A percentile compares a stretch with the other conserved stretches of the same genome.
These are phyloP conservation scores for Aureobasidium sp. DNA, from an alignment of 2,329 filamentous ascomycete genomes.

Conservation along the genomic window DNA sequence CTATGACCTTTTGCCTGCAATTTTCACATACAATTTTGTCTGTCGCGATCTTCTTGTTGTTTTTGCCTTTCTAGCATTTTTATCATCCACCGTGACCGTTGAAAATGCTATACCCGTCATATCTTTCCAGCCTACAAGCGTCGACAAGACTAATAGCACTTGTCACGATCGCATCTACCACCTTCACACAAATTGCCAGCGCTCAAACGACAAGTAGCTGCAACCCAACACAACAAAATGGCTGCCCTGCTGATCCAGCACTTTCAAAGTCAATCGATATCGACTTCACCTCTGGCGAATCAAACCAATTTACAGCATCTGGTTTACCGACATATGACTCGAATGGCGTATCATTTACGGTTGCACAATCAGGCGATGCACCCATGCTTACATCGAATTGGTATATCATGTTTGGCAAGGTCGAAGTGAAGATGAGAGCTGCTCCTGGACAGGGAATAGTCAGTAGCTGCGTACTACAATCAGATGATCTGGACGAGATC, in stretches of 20 bases:
- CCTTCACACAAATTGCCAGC: constrained; percentile 33
- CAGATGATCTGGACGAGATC: constrained; percentile 89
- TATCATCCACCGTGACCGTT: not conserved
- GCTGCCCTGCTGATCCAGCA: constrained; percentile 69
- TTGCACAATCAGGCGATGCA: constrained; percentile 69
- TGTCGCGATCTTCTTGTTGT: constrained; percentile 7
- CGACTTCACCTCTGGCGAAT: constrained; percentile 72
- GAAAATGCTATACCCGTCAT: constrained; percentile 5
- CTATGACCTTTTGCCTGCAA: not conserved
- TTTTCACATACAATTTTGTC: not conserved
- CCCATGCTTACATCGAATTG: constrained; percentile 84
- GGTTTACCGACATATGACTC: constrained; percentile 65
- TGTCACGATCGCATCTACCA: constrained; percentile 30
- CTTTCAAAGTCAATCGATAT: constrained; percentile 75
- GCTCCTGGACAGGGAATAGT: constrained; percentile 88
- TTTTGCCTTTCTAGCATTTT: constrained; percentile 2
- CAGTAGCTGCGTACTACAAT: constrained; percentile 84
- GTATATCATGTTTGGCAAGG: constrained; percentile 98
- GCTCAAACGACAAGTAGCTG: constrained; percentile 51
- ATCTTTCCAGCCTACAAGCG: not conserved
- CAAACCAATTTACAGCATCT: constrained; percentile 68
- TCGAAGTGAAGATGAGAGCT: constrained; percentile 77
- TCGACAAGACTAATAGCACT: constrained; percentile 32
- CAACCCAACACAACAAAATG: constrained; percentile 48
- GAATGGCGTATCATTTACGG: constrained; percentile 75